Conservation (phyloP, 129 eudicot species). For the Artemisia tridentata region DNA sequence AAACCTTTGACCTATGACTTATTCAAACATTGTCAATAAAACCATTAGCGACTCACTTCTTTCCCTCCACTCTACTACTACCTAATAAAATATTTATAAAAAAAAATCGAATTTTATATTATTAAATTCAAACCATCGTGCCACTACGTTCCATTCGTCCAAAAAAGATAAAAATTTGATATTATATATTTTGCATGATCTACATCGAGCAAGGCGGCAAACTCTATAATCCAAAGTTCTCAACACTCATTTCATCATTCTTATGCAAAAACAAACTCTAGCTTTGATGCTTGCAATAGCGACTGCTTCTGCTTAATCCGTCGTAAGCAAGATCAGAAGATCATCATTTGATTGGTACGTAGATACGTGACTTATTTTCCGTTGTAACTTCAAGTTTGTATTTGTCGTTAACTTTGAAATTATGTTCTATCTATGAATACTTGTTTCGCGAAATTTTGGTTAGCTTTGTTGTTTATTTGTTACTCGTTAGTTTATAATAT, state of each 20-base stretch:
- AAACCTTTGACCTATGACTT: background rate
- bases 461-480: background rate
- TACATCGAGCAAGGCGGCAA: slow-evolving; percentile 14
- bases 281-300: background rate
- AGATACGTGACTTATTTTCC: background rate
- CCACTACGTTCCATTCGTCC: slow-evolving; percentile 20
- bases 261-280: background rate
- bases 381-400: background rate
- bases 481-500: background rate
- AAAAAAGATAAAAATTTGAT: no score
- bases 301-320: background rate
- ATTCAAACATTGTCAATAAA: background rate
- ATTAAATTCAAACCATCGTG: slow-evolving; percentile 9
- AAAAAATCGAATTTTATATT: background rate
- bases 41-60: slow-evolving; percentile 3
- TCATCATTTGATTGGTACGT: slow-evolving; percentile 6
- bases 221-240: slow-evolving; percentile 5
- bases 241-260: slow-evolving; percentile 7
- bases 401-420: background rate
- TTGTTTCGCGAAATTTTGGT: background rate
- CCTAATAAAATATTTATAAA: background rate
- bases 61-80: slow-evolving; percentile 7
- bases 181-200: background rate
- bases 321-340: no score
- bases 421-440: slow-evolving; percentile 1